A percentile compares a stretch with the other conserved stretches of the same genome.
phyloP scores from a whole-genome alignment of 805 yeast genomes.

The Pichia nakasei region DNA sequence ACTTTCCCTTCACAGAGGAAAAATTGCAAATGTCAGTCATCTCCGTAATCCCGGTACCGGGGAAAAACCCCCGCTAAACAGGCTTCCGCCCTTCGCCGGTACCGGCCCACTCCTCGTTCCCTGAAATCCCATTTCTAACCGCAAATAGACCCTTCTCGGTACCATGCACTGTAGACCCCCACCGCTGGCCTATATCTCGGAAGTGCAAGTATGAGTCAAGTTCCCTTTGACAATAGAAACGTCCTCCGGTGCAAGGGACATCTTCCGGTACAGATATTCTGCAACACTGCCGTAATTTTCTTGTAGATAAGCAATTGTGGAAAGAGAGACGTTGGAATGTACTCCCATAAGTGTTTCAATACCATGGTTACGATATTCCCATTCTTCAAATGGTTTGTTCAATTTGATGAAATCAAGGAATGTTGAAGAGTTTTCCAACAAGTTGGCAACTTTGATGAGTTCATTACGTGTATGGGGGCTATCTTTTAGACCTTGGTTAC shows the following conservation, averaged over 20 bases:
- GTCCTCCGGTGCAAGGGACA: slow-evolving; percentile 40
- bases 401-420: background rate
- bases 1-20: too few relatives aligned
- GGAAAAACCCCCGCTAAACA: too few relatives aligned
- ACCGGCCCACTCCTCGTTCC: too few relatives aligned
- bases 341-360: slow-evolving; percentile 59
- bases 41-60: too few relatives aligned
- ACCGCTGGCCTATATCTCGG: too few relatives aligned
- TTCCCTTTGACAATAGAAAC: background rate
- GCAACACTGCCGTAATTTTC: slow-evolving; percentile 46
- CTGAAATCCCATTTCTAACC: too few relatives aligned
- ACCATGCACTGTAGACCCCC: too few relatives aligned
- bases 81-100: too few relatives aligned
- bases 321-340: background rate
- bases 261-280: slow-evolving; percentile 32
- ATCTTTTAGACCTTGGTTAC: slow-evolving; percentile 46
- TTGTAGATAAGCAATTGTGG: slow-evolving; percentile 44
- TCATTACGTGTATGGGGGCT: background rate
- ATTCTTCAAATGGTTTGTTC: slow-evolving; percentile 17
- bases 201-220: too few relatives aligned
- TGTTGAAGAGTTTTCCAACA: background rate
- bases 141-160: too few relatives aligned
- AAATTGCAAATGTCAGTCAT: too few relatives aligned
- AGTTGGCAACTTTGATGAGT: background rate
- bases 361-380: slow-evolving; percentile 41